Evolutionary conservation across 2,329 filamentous ascomycete genomes (phyloP), one percentile per base, ranked within the genome.

Genomic region (Emericellopsis atlantica): DNA sequence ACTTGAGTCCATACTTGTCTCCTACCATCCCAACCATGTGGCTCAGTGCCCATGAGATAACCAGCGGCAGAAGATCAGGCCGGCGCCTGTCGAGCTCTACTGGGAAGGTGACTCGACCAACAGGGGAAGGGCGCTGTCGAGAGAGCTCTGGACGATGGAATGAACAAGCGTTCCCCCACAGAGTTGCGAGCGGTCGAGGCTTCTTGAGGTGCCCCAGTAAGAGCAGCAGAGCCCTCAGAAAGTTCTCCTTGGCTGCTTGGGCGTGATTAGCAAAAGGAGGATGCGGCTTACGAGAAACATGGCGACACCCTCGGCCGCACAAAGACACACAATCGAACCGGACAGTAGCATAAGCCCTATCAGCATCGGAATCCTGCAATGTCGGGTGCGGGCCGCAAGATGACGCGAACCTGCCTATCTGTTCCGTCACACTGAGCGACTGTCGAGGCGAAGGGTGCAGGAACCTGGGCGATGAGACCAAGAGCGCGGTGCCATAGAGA

Each of bases 91-190:
- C 5, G 58, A 56, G 43, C 57, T 43, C 58, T 58, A 61, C 7
- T 48, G 48, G 38, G 61, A 61, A 1, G 44, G 39, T 6, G 47
- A 46, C 5, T 50, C 43, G 9, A 56, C 55, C 22, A 58, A 44
- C 5, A 60, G 48, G 6, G 58, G 58, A 16, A 61, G 45, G 2
- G 56, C 59, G 40, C 56, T 56, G 36, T 61, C 57, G 39, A 61
- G 54, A 4, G 56, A 52, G 3, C 56, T 58, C 29, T 55, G 46
- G 14, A 58, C 47, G 21, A 51, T 34, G n/a, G 56, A 46, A 32
- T 61, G 54, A n/a, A 56, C 48, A n/a, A 60, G 43, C 11, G 58
- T 59, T 59, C 22, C 51, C 58, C 52, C 52, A 58, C 4, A 61
- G 50, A 5, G 57, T 56, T 7, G 54, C 51, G 5, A 58, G 38